These are phyloP conservation scores for Solanum acaule DNA, from an alignment of 257 asterid species.

Conservation along the genomic window DNA sequence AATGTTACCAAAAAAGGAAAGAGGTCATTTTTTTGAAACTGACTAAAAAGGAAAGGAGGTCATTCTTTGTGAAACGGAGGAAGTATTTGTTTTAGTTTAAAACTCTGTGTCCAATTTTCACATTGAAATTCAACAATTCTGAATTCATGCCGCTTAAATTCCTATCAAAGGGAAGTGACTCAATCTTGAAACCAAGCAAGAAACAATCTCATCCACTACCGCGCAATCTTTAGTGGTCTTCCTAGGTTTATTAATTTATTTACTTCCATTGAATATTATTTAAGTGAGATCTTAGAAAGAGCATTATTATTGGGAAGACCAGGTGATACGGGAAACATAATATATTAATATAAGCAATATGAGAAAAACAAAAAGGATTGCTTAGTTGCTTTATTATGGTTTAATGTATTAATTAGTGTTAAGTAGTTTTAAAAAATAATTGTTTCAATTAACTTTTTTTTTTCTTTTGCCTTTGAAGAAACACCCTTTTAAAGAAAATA, in stretches of 20 bases:
- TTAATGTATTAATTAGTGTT: not conserved
- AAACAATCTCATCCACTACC: no score
- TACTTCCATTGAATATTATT: not conserved
- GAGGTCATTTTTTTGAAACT: no score
- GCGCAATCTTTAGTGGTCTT: not conserved
- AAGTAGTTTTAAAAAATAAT: not conserved
- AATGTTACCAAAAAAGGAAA: no score
- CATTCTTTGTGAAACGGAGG: no score
- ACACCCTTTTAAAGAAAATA: not conserved
- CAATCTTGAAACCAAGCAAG: no score
- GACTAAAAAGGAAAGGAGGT: no score
- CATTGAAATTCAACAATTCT: rapidly evolving
- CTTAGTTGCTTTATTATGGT: not conserved
- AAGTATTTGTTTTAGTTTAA: no score
- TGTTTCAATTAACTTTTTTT: not conserved
- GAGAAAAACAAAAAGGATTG: not conserved
- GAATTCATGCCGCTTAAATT: no score
- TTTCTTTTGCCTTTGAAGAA: not conserved
- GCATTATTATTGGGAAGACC: not conserved
- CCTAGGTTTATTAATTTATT: not conserved
- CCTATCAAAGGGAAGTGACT: no score
- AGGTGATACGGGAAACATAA: not conserved
- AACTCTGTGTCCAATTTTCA: rapidly evolving
- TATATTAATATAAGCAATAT: not conserved
- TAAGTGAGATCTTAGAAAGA: not conserved